Conservation (phyloP, 768 basidiomycete genomes). For the Boletellus sp. region DNA sequence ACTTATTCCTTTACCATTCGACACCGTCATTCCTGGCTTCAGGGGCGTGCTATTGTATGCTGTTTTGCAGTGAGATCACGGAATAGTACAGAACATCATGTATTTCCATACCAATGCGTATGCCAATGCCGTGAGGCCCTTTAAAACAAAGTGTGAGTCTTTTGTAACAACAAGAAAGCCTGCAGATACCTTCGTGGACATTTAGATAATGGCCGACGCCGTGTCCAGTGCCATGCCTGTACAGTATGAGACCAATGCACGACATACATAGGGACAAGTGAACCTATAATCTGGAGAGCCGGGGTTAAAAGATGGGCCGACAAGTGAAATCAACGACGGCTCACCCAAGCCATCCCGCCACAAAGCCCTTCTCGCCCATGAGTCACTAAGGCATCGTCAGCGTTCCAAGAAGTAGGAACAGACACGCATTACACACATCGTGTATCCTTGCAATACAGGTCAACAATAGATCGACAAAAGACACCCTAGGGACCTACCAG, state of each 20-base stretch:
- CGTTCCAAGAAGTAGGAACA: background rate
- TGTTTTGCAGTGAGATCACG: constrained; percentile 20
- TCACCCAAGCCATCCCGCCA: constrained; percentile 87
- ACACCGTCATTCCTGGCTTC: constrained; percentile 85
- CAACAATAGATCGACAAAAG: background rate
- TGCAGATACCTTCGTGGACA: constrained; percentile 69
- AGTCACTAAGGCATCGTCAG: constrained; percentile 49
- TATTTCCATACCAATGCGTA: constrained; percentile 33
- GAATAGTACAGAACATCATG: background rate
- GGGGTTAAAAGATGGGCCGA: background rate
- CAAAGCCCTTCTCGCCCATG: constrained; percentile 71
- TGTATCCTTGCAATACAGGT: constrained; percentile 40
- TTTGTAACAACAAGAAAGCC: too few relatives aligned
- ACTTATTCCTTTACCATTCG: constrained; percentile 52
- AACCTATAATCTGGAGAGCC: constrained; percentile 53
- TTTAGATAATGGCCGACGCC: constrained; percentile 94
- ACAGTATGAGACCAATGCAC: background rate
- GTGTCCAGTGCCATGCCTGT: constrained; percentile 88
- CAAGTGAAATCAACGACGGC: constrained; percentile 10
- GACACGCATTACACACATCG: constrained; percentile 40
- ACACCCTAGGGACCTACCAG: constrained; percentile 42
- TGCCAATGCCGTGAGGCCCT: constrained; percentile 58
- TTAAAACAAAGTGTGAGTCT: constrained; percentile 5
- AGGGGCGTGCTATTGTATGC: constrained; percentile 68
- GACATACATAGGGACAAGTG: background rate